phyloP scores from a whole-genome alignment of 2,329 filamentous ascomycete genomes.

The Reticulascus tulasneorum region DNA sequence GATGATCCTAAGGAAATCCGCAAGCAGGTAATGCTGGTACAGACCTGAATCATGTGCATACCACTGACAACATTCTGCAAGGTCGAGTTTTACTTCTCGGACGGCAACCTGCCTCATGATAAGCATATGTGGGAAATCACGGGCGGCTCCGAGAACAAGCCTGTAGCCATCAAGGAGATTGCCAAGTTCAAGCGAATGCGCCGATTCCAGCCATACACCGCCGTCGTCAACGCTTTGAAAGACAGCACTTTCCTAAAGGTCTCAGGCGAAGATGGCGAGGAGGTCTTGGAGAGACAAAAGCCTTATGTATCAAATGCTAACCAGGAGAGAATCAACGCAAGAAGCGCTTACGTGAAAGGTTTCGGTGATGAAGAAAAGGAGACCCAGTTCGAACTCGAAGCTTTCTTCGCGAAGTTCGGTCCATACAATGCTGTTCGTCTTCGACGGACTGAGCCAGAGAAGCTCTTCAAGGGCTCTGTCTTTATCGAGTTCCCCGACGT shows the following conservation, averaged over 20 bases:
- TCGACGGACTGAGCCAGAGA: slow-evolving; percentile 67
- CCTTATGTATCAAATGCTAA: slow-evolving; percentile 58
- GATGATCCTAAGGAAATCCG: slow-evolving; percentile 78
- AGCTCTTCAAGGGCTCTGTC: slow-evolving; percentile 90
- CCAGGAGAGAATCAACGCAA: slow-evolving; percentile 63
- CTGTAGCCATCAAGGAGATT: slow-evolving; percentile 73
- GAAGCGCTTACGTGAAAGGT: slow-evolving; percentile 88
- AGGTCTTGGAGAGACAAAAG: slow-evolving; percentile 73
- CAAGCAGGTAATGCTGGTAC: slow-evolving; percentile 62
- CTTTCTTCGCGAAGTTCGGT: slow-evolving; percentile 81
- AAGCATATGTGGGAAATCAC: slow-evolving; percentile 79
- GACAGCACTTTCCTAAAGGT: slow-evolving; percentile 71
- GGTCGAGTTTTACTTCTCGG: slow-evolving; percentile 96
- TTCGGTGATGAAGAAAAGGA: slow-evolving; percentile 81
- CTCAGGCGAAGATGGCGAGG: slow-evolving; percentile 66
- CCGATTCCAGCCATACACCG: slow-evolving; percentile 82
- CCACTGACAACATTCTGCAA: slow-evolving; percentile 36
- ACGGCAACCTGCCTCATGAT: slow-evolving; percentile 84
- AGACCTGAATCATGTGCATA: too few relatives aligned
- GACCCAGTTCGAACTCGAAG: slow-evolving; percentile 91
- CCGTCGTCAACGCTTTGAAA: slow-evolving; percentile 78
- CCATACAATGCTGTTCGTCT: slow-evolving; percentile 80
- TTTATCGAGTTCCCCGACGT: slow-evolving; percentile 88
- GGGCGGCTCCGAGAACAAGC: slow-evolving; percentile 74
- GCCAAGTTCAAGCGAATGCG: slow-evolving; percentile 94